Base-by-base conservation (phyloP, 768 basidiomycete genomes). In the Mycena leptocephala region DNA sequence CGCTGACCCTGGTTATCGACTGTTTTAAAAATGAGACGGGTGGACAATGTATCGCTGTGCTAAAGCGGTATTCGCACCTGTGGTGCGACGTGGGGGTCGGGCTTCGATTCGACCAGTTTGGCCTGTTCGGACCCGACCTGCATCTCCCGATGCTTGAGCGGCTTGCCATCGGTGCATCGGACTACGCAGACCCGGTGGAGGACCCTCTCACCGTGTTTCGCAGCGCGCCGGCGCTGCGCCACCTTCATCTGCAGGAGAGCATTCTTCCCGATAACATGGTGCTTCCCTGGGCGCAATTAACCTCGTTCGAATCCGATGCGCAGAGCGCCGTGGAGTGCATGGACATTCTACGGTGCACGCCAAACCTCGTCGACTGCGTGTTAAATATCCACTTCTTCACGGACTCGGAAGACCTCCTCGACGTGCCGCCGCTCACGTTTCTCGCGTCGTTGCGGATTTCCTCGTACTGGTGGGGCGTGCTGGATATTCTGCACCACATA, bases 211-310 rank as follows among this genome's bases (percentile, higher is more conserved):
- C 10, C 11, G 64, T 43, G 5, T 66, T 66, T 30, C 43, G 46
- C 30, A 35, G 8, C 20, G 46, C 64, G 3, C 64, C 28, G 20
- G 64, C 46, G 5, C 32, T 66, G n/a, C 65, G 65, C 4, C 32
- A 67, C 10, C 65, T 67, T 18, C 46, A 32, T 30, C 32, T 67
- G 5, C 33, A 35, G 18, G 65, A 46, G 16, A 67, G 24, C 9
- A 13, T 53, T 18, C 32, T 35, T 24, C 46, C 48, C 20, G 24
- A 2, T 32, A 32, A 46, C 14, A 32, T 43, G 6, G 65, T 6
- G n/a, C 35, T 67, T 46, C 65, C 65, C 1, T 67, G 65, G 65
- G 35, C 32, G 5, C 65, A 67, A 32, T 48, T 67, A 9, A 53
- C 65, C n/a, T 67, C 48, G 8, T 53, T 67, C n/a, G 65, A 48